Evolutionary conservation across 805 yeast species (phyloP), one percentile per base, ranked within the genome.

Genomic region (Hanseniaspora lachancei): DNA sequence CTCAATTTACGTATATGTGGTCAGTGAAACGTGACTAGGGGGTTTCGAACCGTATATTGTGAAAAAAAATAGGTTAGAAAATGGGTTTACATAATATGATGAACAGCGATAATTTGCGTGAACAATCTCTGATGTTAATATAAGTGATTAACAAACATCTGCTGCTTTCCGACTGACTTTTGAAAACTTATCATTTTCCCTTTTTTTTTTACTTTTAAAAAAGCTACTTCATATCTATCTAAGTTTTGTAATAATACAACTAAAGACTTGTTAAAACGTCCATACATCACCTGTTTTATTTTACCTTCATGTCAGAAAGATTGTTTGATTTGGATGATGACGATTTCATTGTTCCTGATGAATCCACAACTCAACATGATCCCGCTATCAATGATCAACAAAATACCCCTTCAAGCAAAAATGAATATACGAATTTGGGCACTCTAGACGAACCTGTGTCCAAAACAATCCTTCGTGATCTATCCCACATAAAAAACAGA

Each of bases 91-190:
- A 27, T 27, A 16, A 40, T 61, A 62, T 68, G 71, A 68, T 68
- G 71, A 68, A 64, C 56, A 53, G 56, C 64, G 65, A 67, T 67
- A 64, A 63, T 62, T 59, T 58, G 66, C 62, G 71, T 68, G 72
- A 68, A 68, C 72, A 68, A 68, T 68, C 72, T 68, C 70, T 68
- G 72, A 68, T 56, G 55, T 60, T 63, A 61, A 60, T 62, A 61
- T 57, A 58, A 53, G 62, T 60, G 70, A 67, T 68, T 68, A 67
- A 61, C 66, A 68, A 67, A 63, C 66, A 60, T 62, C 64, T 68
- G 72, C 68, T 68, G 72, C 72, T 70, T 68, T 68, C 72, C 72
- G 68, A 67, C 72, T 68, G 72, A 68, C 47, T 36, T 58, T 52
- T 32, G 15, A 36, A 54, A 46, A 43, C 16, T 21, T 16, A 29